Evolutionary conservation across 2,329 filamentous ascomycete genomes (phyloP).

Genomic region (Phialophora chinensis): DNA sequence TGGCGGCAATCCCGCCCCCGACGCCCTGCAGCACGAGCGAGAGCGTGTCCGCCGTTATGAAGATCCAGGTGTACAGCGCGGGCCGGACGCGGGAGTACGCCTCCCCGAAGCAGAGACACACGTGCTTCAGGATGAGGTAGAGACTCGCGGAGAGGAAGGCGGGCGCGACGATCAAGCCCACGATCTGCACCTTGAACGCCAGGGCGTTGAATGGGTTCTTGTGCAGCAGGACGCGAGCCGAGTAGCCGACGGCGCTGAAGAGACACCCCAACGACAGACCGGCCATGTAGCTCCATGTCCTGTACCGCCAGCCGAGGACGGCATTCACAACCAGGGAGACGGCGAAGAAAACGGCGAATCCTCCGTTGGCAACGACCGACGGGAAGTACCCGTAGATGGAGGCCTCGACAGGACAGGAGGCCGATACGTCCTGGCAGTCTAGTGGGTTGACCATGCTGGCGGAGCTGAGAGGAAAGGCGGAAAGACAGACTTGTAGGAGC

Average conservation of each 20-base stretch:
- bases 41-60: background rate
- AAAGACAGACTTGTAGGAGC: too few relatives aligned
- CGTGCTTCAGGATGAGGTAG: constrained; percentile 1
- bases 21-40: background rate
- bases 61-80: background rate
- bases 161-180: background rate
- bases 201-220: background rate
- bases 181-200: background rate
- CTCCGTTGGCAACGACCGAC: background rate
- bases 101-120: background rate
- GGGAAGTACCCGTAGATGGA: background rate
- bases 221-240: background rate
- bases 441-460: too few relatives aligned
- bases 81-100: background rate
- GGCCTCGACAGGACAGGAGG: background rate
- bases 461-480: too few relatives aligned
- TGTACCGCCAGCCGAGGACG: background rate
- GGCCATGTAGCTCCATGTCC: background rate
- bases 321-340: background rate
- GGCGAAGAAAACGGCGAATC: background rate
- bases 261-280: background rate
- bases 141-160: constrained; percentile 1
- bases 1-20: background rate
- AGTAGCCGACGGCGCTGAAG: background rate
- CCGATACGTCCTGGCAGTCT: too few relatives aligned